Conservation (phyloP, 2,329 filamentous ascomycete genomes). For the Neonectria sp. region DNA sequence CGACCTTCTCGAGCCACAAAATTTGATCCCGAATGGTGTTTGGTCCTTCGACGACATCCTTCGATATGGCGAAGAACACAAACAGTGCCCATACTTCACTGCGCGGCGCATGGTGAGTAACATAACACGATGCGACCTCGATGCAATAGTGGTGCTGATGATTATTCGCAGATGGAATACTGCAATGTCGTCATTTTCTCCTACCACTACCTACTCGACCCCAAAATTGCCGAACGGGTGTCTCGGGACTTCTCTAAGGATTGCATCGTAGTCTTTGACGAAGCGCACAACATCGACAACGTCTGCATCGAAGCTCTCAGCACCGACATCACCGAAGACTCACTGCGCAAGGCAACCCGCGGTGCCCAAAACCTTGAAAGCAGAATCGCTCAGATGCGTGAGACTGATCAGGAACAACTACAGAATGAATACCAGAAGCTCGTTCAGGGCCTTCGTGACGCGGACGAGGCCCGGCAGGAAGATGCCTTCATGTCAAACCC, state of each 20-base stretch:
- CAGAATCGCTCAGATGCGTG: conserved; percentile 94
- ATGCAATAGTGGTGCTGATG: conserved; percentile 18
- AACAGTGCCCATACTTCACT: conserved; percentile 98
- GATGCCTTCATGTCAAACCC: conserved; percentile 98
- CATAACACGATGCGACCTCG: neutral
- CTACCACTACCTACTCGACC: conserved; percentile 97
- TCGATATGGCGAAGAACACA: conserved; percentile 92
- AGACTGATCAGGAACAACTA: conserved; percentile 93
- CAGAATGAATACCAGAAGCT: conserved; percentile 97
- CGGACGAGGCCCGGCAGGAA: conserved; percentile 91
- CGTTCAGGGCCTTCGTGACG: conserved; percentile 90
- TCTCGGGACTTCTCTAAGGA: conserved; percentile 97
- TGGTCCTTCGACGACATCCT: conserved; percentile 95
- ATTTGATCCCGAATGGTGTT: conserved; percentile 93
- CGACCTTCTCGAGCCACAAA: conserved; percentile 94
- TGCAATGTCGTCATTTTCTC: conserved; percentile 99
- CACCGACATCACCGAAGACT: conserved; percentile 97
- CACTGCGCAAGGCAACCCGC: conserved; percentile 88
- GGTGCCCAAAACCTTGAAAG: conserved; percentile 92
- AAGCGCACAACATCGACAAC: conserved; percentile 99
- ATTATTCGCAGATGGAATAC: conserved; percentile 83
- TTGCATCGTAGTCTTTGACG: conserved; percentile 98
- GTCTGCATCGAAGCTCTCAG: conserved; percentile 98
- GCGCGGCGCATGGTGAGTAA: conserved; percentile 86
- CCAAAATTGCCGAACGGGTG: conserved; percentile 96